Evolutionary conservation across 768 basidiomycete genomes (phyloP).

Genomic region (Phaffia tasmanica): DNA sequence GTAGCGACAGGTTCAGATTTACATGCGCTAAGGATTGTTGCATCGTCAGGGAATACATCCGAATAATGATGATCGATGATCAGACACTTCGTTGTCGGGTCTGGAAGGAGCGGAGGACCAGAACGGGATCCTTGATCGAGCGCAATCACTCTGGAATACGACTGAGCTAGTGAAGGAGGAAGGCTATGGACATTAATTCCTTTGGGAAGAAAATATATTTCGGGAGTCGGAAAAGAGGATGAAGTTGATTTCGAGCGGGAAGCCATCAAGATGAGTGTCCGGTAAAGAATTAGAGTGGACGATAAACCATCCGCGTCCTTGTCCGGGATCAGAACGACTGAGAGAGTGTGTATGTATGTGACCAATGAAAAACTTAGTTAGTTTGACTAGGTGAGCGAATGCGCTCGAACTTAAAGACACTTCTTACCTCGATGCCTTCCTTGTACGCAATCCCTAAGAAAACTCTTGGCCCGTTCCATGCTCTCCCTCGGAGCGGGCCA

Average conservation of each 20-base stretch:
- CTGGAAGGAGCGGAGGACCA: not conserved
- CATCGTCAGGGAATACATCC: not conserved
- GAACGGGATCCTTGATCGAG: conserved; percentile 1
- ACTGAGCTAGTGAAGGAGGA: too few relatives aligned
- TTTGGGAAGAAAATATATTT: too few relatives aligned
- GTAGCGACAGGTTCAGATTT: not conserved
- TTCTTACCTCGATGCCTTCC: not conserved
- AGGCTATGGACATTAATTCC: too few relatives aligned
- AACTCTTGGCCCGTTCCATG: not conserved
- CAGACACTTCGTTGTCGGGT: not conserved
- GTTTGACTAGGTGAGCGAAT: too few relatives aligned
- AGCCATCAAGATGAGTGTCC: not conserved
- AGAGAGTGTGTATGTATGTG: not conserved
- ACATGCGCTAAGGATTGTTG: not conserved
- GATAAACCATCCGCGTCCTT: not conserved
- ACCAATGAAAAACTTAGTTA: not conserved
- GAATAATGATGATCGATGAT: conserved; percentile 10
- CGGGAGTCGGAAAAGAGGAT: too few relatives aligned
- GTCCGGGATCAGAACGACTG: not conserved
- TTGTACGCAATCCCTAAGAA: not conserved
- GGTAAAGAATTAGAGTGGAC: not conserved
- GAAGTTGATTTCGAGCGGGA: too few relatives aligned
- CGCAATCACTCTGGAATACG: not conserved
- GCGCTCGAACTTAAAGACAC: not conserved
- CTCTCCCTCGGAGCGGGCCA: not conserved